These are phyloP conservation scores for Lithospermum erythrorhizon DNA, from an alignment of 257 asterid species.

Conservation along the genomic window DNA sequence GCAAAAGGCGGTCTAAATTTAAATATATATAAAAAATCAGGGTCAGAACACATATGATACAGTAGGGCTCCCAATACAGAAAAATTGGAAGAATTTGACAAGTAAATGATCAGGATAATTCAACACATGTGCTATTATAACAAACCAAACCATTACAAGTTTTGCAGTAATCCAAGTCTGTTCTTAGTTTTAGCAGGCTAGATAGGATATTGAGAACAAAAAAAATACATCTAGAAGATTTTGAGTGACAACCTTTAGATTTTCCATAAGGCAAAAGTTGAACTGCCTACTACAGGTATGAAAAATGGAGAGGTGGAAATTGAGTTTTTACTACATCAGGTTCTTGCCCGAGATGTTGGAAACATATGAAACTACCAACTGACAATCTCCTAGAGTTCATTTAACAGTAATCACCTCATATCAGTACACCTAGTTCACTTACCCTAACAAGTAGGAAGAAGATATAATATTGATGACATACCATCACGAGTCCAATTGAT, in stretches of 20 bases:
- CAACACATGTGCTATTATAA: too few relatives aligned
- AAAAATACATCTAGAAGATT: neutral
- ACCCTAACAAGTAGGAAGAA: neutral
- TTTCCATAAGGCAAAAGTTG: neutral
- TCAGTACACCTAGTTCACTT: neutral
- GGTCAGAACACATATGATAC: neutral
- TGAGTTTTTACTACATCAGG: neutral
- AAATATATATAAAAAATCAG: too few relatives aligned
- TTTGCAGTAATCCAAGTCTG: neutral
- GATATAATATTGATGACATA: conserved; percentile 23
- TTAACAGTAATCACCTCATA: neutral
- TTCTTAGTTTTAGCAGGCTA: too few relatives aligned
- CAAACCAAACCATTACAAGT: neutral
- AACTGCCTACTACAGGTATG: neutral
- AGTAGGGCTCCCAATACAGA: neutral
- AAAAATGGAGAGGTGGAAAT: neutral
- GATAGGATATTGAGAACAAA: neutral
- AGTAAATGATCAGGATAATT: too few relatives aligned
- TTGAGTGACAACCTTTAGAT: neutral
- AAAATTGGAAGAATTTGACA: neutral
- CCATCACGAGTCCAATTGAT: conserved; percentile 98
- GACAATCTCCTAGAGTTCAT: neutral
- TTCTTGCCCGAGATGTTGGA: neutral
- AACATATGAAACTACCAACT: neutral
- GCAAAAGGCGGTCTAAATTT: neutral